phyloP scores from a whole-genome alignment of 2,329 filamentous ascomycete genomes.

The Byssoonygena ceratinophila region DNA sequence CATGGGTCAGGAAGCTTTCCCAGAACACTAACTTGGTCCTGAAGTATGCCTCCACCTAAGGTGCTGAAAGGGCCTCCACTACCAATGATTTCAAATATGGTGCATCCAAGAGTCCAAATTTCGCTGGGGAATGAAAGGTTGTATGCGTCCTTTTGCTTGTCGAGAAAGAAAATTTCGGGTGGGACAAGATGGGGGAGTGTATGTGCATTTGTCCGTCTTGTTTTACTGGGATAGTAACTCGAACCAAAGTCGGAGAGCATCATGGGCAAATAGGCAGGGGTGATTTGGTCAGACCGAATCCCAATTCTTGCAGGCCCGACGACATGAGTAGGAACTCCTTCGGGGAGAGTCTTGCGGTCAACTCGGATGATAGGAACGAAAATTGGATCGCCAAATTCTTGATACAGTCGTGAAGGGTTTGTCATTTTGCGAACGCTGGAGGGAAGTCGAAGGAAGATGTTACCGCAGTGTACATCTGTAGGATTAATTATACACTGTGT shows the following conservation, averaged over 20 bases:
- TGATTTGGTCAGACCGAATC: neutral
- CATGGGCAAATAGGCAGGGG: neutral
- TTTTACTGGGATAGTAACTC: conserved; percentile 1
- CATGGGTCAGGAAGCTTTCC: conserved; percentile 12
- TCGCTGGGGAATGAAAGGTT: conserved; percentile 15
- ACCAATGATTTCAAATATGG: conserved; percentile 15
- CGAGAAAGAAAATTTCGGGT: conserved; percentile 13
- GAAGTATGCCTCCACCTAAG: conserved; percentile 15
- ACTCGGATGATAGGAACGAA: conserved; percentile 14
- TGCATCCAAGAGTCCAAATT: conserved; percentile 17
- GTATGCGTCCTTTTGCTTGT: conserved; percentile 8
- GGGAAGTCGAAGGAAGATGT: conserved; percentile 16
- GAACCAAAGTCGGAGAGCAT: neutral
- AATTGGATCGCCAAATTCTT: conserved; percentile 15
- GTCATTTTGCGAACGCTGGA: conserved; percentile 11
- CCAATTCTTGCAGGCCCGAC: conserved; percentile 10
- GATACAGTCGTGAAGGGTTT: conserved; percentile 14
- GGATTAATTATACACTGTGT: conserved; percentile 9
- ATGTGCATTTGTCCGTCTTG: conserved; percentile 10
- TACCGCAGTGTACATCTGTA: conserved; percentile 16
- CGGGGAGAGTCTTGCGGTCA: conserved; percentile 14
- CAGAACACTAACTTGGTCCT: conserved; percentile 15
- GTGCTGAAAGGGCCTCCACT: conserved; percentile 11
- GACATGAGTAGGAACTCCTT: conserved; percentile 15
- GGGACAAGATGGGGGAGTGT: conserved; percentile 15